Percentiles rank a stretch among this genome's conserved stretches.
phyloP scores from a whole-genome alignment of 371 early-diverging fungal genomes.

The Thermomucor indicae-seudaticae region DNA sequence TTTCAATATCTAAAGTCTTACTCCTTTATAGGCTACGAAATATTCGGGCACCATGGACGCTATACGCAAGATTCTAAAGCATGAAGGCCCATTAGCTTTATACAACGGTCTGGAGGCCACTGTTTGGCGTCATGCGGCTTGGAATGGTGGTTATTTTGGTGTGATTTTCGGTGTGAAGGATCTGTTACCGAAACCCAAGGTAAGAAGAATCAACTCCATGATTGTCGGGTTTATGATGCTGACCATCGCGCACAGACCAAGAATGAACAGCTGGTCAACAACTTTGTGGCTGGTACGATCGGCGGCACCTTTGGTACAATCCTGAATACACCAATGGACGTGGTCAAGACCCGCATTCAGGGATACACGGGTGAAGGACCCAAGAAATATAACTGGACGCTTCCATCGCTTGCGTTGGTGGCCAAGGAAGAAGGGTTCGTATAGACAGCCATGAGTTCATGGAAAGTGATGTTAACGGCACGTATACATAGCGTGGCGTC shows the following conservation, averaged over 20 bases:
- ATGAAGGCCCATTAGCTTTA: slow-evolving; percentile 82
- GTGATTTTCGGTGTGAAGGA: slow-evolving; percentile 77
- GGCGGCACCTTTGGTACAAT: slow-evolving; percentile 96
- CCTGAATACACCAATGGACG: slow-evolving; percentile 96
- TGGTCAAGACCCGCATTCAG: slow-evolving; percentile 96
- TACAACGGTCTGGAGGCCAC: slow-evolving; percentile 94
- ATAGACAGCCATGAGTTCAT: neutral
- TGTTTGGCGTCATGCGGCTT: slow-evolving; percentile 91
- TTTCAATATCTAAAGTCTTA: neutral
- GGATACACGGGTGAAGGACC: slow-evolving; percentile 64
- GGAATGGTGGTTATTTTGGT: slow-evolving; percentile 94
- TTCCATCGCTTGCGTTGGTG: slow-evolving; percentile 83
- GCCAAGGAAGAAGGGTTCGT: slow-evolving; percentile 87
- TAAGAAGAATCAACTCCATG: slow-evolving; percentile 10
- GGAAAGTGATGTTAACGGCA: neutral
- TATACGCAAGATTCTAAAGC: slow-evolving; percentile 64
- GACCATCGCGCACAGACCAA: slow-evolving; percentile 44
- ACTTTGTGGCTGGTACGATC: slow-evolving; percentile 92
- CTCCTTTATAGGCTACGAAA: slow-evolving; percentile 55
- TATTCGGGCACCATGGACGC: slow-evolving; percentile 76
- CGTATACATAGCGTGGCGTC: slow-evolving; percentile 63
- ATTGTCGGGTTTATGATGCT: neutral
- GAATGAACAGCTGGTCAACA: slow-evolving; percentile 73
- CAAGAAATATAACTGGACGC: slow-evolving; percentile 84
- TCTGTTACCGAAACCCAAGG: slow-evolving; percentile 79